Base-by-base conservation (phyloP, 768 basidiomycete genomes). In the Chlorophyllum brunneum region DNA sequence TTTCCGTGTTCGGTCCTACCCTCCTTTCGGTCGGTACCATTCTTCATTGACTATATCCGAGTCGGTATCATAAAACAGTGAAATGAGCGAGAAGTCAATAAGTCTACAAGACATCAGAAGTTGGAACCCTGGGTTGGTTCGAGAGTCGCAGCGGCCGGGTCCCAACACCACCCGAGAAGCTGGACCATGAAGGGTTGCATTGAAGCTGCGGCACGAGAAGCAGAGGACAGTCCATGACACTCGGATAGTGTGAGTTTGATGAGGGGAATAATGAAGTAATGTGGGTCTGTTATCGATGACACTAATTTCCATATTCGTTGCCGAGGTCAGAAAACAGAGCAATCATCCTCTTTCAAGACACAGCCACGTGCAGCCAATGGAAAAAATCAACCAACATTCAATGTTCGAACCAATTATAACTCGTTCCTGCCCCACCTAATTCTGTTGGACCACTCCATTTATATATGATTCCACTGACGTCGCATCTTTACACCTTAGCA, bases 261-360 rank as follows among this genome's bases (percentile, higher is more conserved):
- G 40, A 15, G 13, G 29, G 18, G 39, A 11, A 15, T 1, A n/a
- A 40, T 51, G 49, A 30, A 51, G 39, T 33, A 9, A 4, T 22
- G n/a, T 29, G 26, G 48, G 30, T 29, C 18, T 20, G 30, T 42
- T 41, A 51, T 51, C 40, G 38, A 51, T 51, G 40, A 23, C 11
- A 16, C 8, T 0, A 24, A 42, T 23, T 51, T 40, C 49, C 40
- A 41, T 51, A 34, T 31, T 8, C 30, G 39, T 33, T 26, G 5
- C 40, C 22, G n/a, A 24, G 30, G 6, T 20, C 18, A 5, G 22
- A 51, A 51, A 51, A 51, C 15, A 4, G 8, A 41, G 22, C 15
- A 29, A 26, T 39, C 10, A 23, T 24, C 15, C 38, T 42, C 7
- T 3, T 37, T 37, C 31, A 33, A 33, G 40, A 31, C 18, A 22